Base-by-base conservation (phyloP, 108 stramenopile genomes). In the Aureococcus anophagefferens region DNA sequence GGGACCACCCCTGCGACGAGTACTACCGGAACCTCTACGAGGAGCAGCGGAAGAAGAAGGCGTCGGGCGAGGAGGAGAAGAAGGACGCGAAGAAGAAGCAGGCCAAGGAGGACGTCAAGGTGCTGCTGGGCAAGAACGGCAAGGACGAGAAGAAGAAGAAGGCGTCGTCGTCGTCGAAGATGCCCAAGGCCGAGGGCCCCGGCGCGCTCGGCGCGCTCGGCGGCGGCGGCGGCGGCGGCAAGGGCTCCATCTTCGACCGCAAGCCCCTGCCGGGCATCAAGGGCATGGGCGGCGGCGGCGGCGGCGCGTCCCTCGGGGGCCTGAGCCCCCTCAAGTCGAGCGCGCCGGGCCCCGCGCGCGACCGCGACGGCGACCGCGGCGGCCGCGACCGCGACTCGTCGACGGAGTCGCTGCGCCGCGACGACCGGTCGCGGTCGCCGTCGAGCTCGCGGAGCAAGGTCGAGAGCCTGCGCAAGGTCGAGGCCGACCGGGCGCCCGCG, bases 1-100 rank as follows among this genome's bases (percentile, higher is more conserved):
- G 87, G 87, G 85, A 88, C 66, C 87, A 88, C 72, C 87, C 87
- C 5, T 86, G 85, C 65, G 87, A 88, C 63, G 83, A 82, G 46
- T 88, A 80, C 80, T 88, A 86, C 65, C 78, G 84, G 9, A 80
- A 67, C 34, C 76, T 87, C 17, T 87, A 86, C 77, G 85, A 87
- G 66, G 84, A 87, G 70, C 81, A 86, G 34, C 85, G 86, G 74
- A 81, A 80, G 30, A 35, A 62, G 65, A 73, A 70, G 51, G 32
- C 35, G 9, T 17, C 17, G 21, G 63, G 36, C 18, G 63, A 64
- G 63, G 63, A 71, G 35, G 18, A 59, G 28, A 1, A 11, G 33
- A 13, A 14, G 14, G 63, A 63, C 35, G 28, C 63, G 35, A 71
- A 71, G 70, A 63, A 71, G 70, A 25, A 71, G 70, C 63, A 71